Evolutionary conservation across 2,329 filamentous ascomycete species (phyloP).

Genomic region (Lasiodiplodia theobromae): DNA sequence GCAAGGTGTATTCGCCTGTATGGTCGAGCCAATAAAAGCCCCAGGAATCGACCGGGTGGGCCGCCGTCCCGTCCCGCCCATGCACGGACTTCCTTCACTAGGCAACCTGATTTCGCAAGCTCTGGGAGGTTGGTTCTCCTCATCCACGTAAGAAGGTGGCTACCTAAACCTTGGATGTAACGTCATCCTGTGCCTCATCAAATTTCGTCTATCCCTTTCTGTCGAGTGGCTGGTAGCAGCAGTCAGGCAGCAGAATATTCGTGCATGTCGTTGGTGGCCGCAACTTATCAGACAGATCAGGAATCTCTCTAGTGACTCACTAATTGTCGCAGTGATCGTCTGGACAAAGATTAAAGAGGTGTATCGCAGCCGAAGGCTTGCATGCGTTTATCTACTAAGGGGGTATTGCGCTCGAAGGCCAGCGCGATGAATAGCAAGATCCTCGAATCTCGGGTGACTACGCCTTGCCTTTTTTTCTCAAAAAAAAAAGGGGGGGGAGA

Average conservation of each 20-base stretch:
- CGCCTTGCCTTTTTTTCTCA: too few relatives aligned
- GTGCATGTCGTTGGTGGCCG: background rate
- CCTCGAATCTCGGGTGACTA: too few relatives aligned
- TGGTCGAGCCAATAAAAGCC: background rate
- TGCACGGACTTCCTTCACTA: background rate
- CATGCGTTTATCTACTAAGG: too few relatives aligned
- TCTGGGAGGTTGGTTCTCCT: background rate
- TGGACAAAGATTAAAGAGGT: too few relatives aligned
- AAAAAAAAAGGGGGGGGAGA: too few relatives aligned
- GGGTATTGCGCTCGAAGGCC: too few relatives aligned
- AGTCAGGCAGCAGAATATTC: background rate
- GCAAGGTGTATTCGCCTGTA: background rate
- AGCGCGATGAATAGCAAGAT: too few relatives aligned
- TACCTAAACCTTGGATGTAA: background rate
- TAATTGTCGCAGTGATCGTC: too few relatives aligned
- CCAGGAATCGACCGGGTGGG: background rate
- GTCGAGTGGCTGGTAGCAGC: background rate
- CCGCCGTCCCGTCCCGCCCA: background rate
- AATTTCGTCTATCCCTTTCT: background rate
- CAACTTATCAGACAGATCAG: background rate
- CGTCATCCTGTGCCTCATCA: background rate
- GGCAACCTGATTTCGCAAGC: slow-evolving; percentile 12
- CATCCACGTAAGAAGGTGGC: background rate
- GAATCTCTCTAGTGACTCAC: background rate
- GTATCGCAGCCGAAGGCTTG: too few relatives aligned